A percentile compares a stretch with the other conserved stretches of the same genome.
phyloP scores from a whole-genome alignment of 768 basidiomycete genomes.

The Rhizopogon sp. region DNA sequence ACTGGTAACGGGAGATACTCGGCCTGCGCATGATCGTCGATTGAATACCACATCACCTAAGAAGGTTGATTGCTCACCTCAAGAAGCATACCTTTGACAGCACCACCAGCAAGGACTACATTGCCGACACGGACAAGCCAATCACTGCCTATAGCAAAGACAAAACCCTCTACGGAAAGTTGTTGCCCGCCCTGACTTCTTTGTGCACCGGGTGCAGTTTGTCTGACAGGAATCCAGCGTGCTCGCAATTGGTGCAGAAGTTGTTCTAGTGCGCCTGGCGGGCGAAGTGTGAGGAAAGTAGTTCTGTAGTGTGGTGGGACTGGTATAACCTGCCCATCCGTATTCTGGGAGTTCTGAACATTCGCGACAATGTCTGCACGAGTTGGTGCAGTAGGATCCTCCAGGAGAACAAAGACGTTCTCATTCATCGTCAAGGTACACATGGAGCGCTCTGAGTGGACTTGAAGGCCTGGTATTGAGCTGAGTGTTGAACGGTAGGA shows the following conservation, averaged over 20 bases:
- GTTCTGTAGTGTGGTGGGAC: constrained; percentile 60
- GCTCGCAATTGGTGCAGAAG: constrained; percentile 69
- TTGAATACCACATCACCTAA: not conserved
- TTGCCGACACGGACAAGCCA: constrained; percentile 81
- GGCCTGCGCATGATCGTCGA: constrained; percentile 40
- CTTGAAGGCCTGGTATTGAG: constrained; percentile 45
- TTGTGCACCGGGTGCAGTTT: constrained; percentile 34
- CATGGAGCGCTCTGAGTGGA: constrained; percentile 63
- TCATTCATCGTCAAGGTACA: constrained; percentile 75
- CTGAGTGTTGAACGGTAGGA: constrained; percentile 73
- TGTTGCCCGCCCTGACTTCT: constrained; percentile 56
- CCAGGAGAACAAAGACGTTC: constrained; percentile 73
- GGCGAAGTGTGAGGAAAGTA: constrained; percentile 71
- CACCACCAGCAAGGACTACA: constrained; percentile 69
- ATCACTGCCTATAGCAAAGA: constrained; percentile 75
- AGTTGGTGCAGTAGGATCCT: constrained; percentile 69
- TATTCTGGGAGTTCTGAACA: constrained; percentile 26
- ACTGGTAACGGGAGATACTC: constrained; percentile 78
- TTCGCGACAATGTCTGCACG: constrained; percentile 48
- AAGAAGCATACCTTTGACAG: constrained; percentile 77
- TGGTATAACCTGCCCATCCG: constrained; percentile 10
- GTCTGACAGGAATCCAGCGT: constrained; percentile 69
- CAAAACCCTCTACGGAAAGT: constrained; percentile 64
- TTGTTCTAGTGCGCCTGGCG: constrained; percentile 72
- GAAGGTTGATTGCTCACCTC: constrained; percentile 44